These are phyloP conservation scores for Penicillium paradoxum DNA, from an alignment of 495 filamentous ascomycete genomes.

Conservation along the genomic window DNA sequence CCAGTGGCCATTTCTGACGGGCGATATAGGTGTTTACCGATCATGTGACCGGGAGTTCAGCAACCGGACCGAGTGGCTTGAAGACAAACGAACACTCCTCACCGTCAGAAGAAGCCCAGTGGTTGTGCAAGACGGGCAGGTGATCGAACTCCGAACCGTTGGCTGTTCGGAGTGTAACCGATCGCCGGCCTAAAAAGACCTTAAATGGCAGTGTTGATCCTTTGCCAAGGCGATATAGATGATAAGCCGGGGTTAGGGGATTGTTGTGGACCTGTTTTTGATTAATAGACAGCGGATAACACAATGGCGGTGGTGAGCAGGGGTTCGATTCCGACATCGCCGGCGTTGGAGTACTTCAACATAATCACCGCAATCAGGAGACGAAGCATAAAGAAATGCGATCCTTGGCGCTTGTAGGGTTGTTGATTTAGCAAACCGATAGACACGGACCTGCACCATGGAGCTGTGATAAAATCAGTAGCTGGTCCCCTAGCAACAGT, in stretches of 20 bases:
- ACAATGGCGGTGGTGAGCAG: too few species aligned
- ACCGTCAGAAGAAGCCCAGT: not conserved
- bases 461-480: too few species aligned
- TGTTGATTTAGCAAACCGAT: too few species aligned
- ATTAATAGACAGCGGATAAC: too few species aligned
- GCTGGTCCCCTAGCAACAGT: too few species aligned
- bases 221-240: not conserved
- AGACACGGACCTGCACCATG: too few species aligned
- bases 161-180: conserved; percentile 3
- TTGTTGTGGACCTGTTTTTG: not conserved
- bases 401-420: too few species aligned
- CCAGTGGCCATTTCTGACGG: conserved; percentile 19
- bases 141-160: conserved; percentile 2
- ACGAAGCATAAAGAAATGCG: too few species aligned
- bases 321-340: too few species aligned
- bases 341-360: too few species aligned
- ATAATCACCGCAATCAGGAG: too few species aligned
- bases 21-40: conserved; percentile 20
- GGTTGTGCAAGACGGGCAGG: conserved; percentile 5
- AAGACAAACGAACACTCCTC: conserved; percentile 13
- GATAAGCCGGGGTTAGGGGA: not conserved
- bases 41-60: conserved; percentile 21
- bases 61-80: conserved; percentile 20
- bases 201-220: conserved; percentile 1
- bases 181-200: conserved; percentile 1